Evolutionary conservation across 2,329 filamentous ascomycete species (phyloP).

Genomic region (Penicillium sp.): DNA sequence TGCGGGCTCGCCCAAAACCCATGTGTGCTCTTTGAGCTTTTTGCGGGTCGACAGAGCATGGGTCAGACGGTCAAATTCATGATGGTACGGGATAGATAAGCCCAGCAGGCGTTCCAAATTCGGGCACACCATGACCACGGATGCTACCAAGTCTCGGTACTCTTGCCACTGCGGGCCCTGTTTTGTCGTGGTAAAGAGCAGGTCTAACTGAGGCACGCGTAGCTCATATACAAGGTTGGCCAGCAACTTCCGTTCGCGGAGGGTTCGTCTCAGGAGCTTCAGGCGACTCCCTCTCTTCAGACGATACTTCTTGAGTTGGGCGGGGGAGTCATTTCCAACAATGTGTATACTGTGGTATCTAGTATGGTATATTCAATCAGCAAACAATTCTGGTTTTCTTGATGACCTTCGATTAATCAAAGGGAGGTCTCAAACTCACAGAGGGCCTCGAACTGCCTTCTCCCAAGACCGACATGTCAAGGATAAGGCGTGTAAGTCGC

Average conservation of each 20-base stretch:
- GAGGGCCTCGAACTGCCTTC: constrained; percentile 41
- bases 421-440: constrained; percentile 36
- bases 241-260: constrained; percentile 44
- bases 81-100: constrained; percentile 46
- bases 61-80: constrained; percentile 48
- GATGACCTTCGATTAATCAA: background rate
- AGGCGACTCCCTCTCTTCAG: constrained; percentile 45
- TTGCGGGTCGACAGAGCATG: constrained; percentile 49
- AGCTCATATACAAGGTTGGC: constrained; percentile 48
- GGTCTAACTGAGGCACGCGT: constrained; percentile 44
- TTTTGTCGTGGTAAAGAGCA: constrained; percentile 34
- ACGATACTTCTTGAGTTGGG: constrained; percentile 42
- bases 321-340: constrained; percentile 40
- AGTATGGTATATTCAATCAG: background rate
- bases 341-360: constrained; percentile 47
- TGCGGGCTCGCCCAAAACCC: constrained; percentile 45
- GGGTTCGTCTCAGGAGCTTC: constrained; percentile 47
- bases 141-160: constrained; percentile 46
- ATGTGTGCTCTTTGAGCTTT: constrained; percentile 48
- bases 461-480: constrained; percentile 52
- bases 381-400: background rate
- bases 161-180: constrained; percentile 39
- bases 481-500: constrained; percentile 47
- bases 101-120: constrained; percentile 49
- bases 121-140: constrained; percentile 52